Conservation (phyloP, 2,329 filamentous ascomycete species). For the Phoma sp. region DNA sequence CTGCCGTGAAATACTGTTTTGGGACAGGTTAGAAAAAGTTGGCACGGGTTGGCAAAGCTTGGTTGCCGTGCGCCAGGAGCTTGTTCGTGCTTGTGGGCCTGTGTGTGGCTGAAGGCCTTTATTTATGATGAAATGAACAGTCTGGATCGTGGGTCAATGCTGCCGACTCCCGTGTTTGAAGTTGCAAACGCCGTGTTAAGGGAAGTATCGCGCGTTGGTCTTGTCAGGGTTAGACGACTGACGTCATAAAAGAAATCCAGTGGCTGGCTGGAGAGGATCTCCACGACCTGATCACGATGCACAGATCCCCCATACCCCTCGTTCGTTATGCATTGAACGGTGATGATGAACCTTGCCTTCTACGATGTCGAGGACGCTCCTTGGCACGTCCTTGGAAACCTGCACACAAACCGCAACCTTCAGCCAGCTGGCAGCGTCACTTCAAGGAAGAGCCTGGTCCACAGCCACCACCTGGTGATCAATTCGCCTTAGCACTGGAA, state of each 20-base stretch:
- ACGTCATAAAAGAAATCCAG: neutral
- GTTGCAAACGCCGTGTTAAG: neutral
- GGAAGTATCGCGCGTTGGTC: neutral
- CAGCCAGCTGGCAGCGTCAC: too few species aligned
- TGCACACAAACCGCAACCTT: too few species aligned
- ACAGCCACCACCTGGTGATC: too few species aligned
- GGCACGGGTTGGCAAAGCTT: slow-evolving; percentile 30
- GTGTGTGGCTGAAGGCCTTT: slow-evolving; percentile 29
- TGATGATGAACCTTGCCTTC: too few species aligned
- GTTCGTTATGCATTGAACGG: too few species aligned
- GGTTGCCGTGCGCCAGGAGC: slow-evolving; percentile 20
- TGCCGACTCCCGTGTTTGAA: slow-evolving; percentile 10
- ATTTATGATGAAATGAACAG: slow-evolving; percentile 15
- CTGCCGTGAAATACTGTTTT: slow-evolving; percentile 4
- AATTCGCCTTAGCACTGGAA: too few species aligned
- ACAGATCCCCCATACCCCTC: neutral
- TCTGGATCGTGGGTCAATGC: slow-evolving; percentile 9
- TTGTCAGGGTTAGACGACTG: neutral
- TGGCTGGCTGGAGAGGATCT: too few species aligned
- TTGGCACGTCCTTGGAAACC: too few species aligned
- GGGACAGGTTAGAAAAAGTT: slow-evolving; percentile 11
- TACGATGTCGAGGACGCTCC: too few species aligned
- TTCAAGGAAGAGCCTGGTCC: too few species aligned
- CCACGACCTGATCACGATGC: neutral
- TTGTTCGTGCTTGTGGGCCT: slow-evolving; percentile 21